phyloP scores from a whole-genome alignment of 441 rosid species.

The Euphorbia corollata region DNA sequence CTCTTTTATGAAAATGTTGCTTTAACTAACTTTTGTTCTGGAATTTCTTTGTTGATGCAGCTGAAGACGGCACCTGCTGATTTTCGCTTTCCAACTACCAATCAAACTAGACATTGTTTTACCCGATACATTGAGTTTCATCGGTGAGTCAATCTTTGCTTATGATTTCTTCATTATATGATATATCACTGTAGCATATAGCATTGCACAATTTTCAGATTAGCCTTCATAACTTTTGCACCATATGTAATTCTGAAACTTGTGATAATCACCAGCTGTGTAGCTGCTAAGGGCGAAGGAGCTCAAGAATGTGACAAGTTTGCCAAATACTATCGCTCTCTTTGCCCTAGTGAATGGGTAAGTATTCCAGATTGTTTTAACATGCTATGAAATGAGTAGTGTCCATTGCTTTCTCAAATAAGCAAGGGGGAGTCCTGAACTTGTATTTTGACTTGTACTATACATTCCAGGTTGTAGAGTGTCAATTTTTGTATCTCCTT shows the following conservation, averaged over 20 bases:
- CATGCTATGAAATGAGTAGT: not conserved
- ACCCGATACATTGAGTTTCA: conserved; percentile 86
- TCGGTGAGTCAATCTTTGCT: conserved; percentile 41
- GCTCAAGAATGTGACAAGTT: conserved; percentile 87
- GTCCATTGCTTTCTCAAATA: not conserved
- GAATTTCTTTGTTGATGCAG: conserved; percentile 31
- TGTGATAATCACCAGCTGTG: conserved; percentile 44
- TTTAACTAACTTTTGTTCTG: conserved; percentile 18
- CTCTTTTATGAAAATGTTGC: not conserved
- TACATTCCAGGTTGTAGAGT: not conserved
- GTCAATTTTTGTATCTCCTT: not conserved
- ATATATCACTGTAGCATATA: not conserved
- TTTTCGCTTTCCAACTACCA: conserved; percentile 90
- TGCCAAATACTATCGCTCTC: conserved; percentile 85
- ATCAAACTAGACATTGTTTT: conserved; percentile 93
- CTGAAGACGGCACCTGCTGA: conserved; percentile 98
- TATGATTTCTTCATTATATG: not conserved
- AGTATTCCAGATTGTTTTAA: conserved; percentile 13
- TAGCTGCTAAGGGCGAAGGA: conserved; percentile 88
- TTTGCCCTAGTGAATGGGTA: conserved; percentile 99
- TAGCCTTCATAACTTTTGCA: not conserved
- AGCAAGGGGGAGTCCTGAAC: not conserved
- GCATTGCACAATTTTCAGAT: not conserved
- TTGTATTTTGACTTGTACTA: not conserved
- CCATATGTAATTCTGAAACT: not conserved